These are phyloP conservation scores for Cordyceps farinosa DNA, from an alignment of 2,329 filamentous ascomycete species.

Conservation along the genomic window DNA sequence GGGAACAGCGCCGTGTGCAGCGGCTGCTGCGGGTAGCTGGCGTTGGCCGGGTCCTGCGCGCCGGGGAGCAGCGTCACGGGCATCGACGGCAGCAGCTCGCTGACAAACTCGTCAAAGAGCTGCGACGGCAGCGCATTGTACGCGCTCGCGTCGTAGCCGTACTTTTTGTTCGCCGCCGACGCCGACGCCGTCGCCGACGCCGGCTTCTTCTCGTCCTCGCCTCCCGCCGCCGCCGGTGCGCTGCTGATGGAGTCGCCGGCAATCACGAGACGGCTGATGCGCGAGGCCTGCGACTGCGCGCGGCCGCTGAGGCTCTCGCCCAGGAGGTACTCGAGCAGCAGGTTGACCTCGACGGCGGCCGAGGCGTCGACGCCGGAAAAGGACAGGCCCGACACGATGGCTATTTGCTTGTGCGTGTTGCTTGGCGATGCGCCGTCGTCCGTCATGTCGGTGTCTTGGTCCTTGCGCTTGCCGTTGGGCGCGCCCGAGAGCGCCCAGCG, in stretches of 20 bases:
- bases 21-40: slow-evolving; percentile 85
- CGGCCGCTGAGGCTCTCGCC: slow-evolving; percentile 68
- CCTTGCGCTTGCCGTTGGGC: slow-evolving; percentile 29
- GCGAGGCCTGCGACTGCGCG: slow-evolving; percentile 56
- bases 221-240: slow-evolving; percentile 36
- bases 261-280: slow-evolving; percentile 82
- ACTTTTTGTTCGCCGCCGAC: slow-evolving; percentile 61
- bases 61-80: slow-evolving; percentile 89
- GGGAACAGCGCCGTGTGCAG: slow-evolving; percentile 93
- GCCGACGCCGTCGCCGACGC: slow-evolving; percentile 24
- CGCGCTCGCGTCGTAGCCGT: slow-evolving; percentile 84
- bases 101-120: slow-evolving; percentile 78
- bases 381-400: slow-evolving; percentile 81
- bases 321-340: slow-evolving; percentile 82
- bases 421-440: slow-evolving; percentile 27
- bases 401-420: slow-evolving; percentile 56
- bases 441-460: slow-evolving; percentile 56
- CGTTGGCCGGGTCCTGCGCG: slow-evolving; percentile 79
- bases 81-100: slow-evolving; percentile 76
- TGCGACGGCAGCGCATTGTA: slow-evolving; percentile 86
- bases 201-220: slow-evolving; percentile 39
- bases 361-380: slow-evolving; percentile 72
- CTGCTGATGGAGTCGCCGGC: slow-evolving; percentile 90
- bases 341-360: slow-evolving; percentile 69
- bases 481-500: slow-evolving; percentile 69